Evolutionary conservation across 208 protist species (phyloP).

Genomic region (Trypanosoma congolense): DNA sequence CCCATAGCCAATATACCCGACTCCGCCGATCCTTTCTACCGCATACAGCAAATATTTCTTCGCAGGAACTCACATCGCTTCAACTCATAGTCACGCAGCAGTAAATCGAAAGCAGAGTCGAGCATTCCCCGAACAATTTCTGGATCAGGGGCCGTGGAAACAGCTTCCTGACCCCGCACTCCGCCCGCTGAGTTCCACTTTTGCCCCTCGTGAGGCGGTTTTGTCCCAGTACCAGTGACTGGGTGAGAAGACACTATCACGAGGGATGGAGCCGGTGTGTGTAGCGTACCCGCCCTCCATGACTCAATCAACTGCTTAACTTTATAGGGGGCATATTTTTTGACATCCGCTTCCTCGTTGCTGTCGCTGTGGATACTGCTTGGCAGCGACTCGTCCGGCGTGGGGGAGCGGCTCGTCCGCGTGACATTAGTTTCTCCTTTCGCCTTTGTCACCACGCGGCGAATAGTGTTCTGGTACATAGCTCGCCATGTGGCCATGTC

Average conservation of each 20-base stretch:
- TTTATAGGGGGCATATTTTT: neutral
- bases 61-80: conserved; percentile 17
- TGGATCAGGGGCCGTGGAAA: conserved; percentile 4
- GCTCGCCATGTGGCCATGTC: conserved; percentile 8
- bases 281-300: neutral
- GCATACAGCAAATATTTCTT: neutral
- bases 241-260: neutral
- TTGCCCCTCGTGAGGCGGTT: neutral
- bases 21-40: neutral
- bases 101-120: neutral
- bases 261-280: neutral
- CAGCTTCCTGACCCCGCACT: no score
- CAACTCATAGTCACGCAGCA: conserved; percentile 15
- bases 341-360: neutral
- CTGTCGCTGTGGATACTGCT: neutral
- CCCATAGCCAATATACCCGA: neutral
- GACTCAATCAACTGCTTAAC: neutral
- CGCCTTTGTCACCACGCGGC: conserved; percentile 1
- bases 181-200: no score
- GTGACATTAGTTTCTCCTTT: neutral
- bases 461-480: conserved; percentile 19
- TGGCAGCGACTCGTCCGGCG: neutral
- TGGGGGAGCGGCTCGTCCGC: neutral
- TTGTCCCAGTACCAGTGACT: neutral
- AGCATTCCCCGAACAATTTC: conserved; percentile 4